A percentile compares a stretch with the other conserved stretches of the same genome.
phyloP scores from a whole-genome alignment of 2,329 filamentous ascomycete species.

The Coniochaeta sp. region DNA sequence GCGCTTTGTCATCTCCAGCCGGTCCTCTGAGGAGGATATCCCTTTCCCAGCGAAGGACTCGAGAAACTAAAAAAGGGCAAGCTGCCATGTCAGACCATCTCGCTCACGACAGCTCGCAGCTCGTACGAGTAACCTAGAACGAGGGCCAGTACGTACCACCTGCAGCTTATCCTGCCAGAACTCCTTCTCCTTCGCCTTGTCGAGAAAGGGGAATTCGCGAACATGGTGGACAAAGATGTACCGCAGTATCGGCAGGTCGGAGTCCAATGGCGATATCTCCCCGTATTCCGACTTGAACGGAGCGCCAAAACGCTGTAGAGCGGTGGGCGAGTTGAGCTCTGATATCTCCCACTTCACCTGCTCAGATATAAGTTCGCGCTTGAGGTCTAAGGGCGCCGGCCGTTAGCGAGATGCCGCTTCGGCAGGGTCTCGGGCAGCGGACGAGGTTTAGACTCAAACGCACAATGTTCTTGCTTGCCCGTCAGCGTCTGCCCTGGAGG shows the following conservation, averaged over 20 bases:
- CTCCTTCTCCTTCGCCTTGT: conserved; percentile 95
- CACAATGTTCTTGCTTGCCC: conserved; percentile 97
- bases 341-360: conserved; percentile 87
- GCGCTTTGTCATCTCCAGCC: conserved; percentile 91
- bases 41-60: conserved; percentile 96
- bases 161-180: conserved; percentile 99
- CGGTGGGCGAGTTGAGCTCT: conserved; percentile 91
- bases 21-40: conserved; percentile 93
- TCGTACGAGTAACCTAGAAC: too few species aligned
- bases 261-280: conserved; percentile 88
- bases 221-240: conserved; percentile 99
- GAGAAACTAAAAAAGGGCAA: conserved; percentile 59
- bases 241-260: conserved; percentile 83
- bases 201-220: conserved; percentile 93
- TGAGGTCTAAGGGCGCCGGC: conserved; percentile 60
- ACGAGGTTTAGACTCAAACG: conserved; percentile 20
- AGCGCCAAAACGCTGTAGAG: conserved; percentile 88
- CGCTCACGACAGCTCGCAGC: not conserved
- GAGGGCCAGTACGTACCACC: conserved; percentile 52
- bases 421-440: not conserved
- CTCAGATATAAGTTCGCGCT: conserved; percentile 84
- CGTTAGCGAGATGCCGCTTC: not conserved
- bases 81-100: not conserved
- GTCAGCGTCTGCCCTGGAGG: conserved; percentile 54
- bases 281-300: conserved; percentile 90